Evolutionary conservation across 306 rosid species (phyloP).

Genomic region (Aeschynomene evenia): DNA sequence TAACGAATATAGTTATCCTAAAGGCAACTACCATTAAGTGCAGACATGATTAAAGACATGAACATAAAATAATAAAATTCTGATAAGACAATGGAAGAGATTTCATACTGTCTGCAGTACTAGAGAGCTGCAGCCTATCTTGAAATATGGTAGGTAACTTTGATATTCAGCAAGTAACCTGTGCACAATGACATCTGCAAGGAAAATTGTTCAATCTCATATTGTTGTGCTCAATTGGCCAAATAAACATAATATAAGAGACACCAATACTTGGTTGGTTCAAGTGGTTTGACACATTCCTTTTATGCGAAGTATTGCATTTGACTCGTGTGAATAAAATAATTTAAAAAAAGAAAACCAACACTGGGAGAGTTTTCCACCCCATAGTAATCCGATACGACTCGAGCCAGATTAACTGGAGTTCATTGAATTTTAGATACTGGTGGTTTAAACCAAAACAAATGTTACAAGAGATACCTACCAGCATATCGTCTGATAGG

Average conservation of each 20-base stretch:
- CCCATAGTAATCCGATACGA: too few species aligned
- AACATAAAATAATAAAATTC: constrained; percentile 5
- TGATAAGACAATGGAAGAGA: constrained; percentile 19
- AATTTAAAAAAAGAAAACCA: too few species aligned
- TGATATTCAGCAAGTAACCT: constrained; percentile 84
- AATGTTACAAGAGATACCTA: constrained; percentile 25
- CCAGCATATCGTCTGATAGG: constrained; percentile 99
- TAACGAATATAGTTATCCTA: neutral
- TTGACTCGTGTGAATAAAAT: too few species aligned
- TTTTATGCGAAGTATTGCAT: too few species aligned
- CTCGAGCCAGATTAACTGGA: too few species aligned
- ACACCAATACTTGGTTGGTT: too few species aligned
- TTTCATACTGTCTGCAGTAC: constrained; percentile 82
- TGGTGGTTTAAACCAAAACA: neutral
- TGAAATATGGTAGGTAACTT: constrained; percentile 77
- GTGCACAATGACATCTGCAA: constrained; percentile 89
- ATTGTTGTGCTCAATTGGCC: constrained; percentile 20
- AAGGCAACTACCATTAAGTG: neutral
- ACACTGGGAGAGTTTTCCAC: too few species aligned
- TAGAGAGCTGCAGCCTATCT: constrained; percentile 72
- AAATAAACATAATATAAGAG: constrained; percentile 11
- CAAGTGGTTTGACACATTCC: too few species aligned
- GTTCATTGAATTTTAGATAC: too few species aligned
- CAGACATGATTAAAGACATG: neutral
- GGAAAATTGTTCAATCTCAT: constrained; percentile 24